Conservation (phyloP, 2,329 filamentous ascomycete genomes). For the Fusarium fujikuroi region DNA sequence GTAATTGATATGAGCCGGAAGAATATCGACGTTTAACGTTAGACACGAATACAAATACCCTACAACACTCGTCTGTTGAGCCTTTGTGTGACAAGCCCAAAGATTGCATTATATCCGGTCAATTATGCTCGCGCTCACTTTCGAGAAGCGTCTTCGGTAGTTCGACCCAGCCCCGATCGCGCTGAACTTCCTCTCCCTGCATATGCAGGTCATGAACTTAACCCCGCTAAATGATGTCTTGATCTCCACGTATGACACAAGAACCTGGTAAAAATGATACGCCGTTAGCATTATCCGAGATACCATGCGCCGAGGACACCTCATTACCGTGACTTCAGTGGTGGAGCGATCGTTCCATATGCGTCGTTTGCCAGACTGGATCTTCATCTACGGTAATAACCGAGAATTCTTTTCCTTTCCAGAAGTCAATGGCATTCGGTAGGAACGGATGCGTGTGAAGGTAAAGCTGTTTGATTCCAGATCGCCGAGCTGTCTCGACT, state of each 20-base stretch:
- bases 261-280: background rate
- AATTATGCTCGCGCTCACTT: background rate
- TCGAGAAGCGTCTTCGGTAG: background rate
- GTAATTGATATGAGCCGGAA: background rate
- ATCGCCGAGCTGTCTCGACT: slow-evolving; percentile 17
- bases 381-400: slow-evolving; percentile 39
- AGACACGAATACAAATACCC: background rate
- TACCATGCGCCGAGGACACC: background rate
- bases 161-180: background rate
- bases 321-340: background rate
- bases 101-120: background rate
- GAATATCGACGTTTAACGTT: background rate
- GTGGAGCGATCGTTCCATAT: slow-evolving; percentile 32
- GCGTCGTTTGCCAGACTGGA: slow-evolving; percentile 44
- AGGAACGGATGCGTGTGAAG: slow-evolving; percentile 47
- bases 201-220: background rate
- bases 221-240: background rate
- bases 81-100: too few species aligned
- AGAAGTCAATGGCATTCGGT: slow-evolving; percentile 40
- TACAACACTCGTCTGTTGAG: background rate
- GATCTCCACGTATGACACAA: background rate
- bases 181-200: background rate
- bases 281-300: background rate
- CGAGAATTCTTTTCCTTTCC: slow-evolving; percentile 41
- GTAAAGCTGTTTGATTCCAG: slow-evolving; percentile 38